A percentile compares a stretch with the other conserved stretches of the same genome.
These are phyloP conservation scores for Ophiostoma ulmi DNA, from an alignment of 2,329 filamentous ascomycete genomes.

Conservation along the genomic window DNA sequence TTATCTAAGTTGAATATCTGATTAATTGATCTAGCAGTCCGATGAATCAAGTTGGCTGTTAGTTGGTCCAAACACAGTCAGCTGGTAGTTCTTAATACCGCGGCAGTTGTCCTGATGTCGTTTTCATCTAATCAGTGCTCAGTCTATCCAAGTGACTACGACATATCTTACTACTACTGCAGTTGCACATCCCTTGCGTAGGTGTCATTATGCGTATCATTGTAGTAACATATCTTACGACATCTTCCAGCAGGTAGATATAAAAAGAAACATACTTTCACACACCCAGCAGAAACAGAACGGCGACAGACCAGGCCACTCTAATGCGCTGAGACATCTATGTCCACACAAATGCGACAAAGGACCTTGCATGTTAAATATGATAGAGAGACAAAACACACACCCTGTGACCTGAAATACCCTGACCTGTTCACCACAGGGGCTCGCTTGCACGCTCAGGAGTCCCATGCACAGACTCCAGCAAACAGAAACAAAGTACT, in stretches of 20 bases:
- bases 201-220: not conserved
- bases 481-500: not conserved
- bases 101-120: not conserved
- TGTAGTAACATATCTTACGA: not conserved
- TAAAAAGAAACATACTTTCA: not conserved
- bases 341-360: not conserved
- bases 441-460: slow-evolving; percentile 6
- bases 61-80: too few relatives aligned
- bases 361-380: slow-evolving; percentile 6
- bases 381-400: not conserved
- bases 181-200: not conserved
- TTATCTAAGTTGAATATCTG: not conserved
- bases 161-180: not conserved
- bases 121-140: not conserved
- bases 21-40: not conserved
- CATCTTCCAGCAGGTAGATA: not conserved
- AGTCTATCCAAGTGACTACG: not conserved
- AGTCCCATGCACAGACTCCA: slow-evolving; percentile 3
- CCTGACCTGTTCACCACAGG: not conserved
- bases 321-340: not conserved
- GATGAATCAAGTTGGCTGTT: too few relatives aligned
- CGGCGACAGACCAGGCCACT: too few relatives aligned
- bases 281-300: not conserved
- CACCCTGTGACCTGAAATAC: not conserved
- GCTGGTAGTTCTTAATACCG: not conserved